Evolutionary conservation across 108 stramenopile species (phyloP), one percentile per base, ranked within the genome.

Genomic region (Epithemia pelagica): DNA sequence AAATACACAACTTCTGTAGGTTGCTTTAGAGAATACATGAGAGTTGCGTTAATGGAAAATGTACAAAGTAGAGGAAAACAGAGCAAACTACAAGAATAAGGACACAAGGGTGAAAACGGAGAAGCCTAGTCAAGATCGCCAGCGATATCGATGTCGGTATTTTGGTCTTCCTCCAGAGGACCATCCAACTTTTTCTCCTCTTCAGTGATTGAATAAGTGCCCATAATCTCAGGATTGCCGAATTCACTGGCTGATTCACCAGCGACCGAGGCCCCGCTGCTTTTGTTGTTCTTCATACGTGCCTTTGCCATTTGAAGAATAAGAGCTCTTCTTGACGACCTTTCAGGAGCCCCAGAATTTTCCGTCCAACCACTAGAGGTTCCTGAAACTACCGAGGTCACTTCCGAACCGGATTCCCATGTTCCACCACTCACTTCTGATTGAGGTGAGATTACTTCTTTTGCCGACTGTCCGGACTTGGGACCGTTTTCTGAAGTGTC

Each of bases 241-340:
- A 25, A 46, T 46, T 25, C 62, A 46, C 62, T 32, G 8, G 26
- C 57, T 58, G 57, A 8, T 20, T 58, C 57, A 20, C 26, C 25
- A 15, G 57, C 25, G 7, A 27, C 23, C 5, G 23, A 24, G 20
- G 57, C 8, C 5, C 37, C 37, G 37, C 37, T 15, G 37, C 37
- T 46, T 46, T 46, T 46, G 37, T 46, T 46, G 15, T 66, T 82
- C 52, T 79, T 84, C 88, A 89, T 92, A 56, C 91, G 76, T 20
- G 87, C 86, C 79, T 90, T 92, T 30, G 91, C 91, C 91, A 92
- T 92, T 79, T 92, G 84, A 25, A 92, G 75, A 74, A 92, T 92
- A 0, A 92, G 73, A 18, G 86, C 88, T 31, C 91, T 73, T 22
- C 91, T 66, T 22, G 87, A 89, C 67, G 66, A 83, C 22, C 72